Evolutionary conservation across 2,329 filamentous ascomycete genomes (phyloP).

Genomic region (Simplicillium aogashimaense): DNA sequence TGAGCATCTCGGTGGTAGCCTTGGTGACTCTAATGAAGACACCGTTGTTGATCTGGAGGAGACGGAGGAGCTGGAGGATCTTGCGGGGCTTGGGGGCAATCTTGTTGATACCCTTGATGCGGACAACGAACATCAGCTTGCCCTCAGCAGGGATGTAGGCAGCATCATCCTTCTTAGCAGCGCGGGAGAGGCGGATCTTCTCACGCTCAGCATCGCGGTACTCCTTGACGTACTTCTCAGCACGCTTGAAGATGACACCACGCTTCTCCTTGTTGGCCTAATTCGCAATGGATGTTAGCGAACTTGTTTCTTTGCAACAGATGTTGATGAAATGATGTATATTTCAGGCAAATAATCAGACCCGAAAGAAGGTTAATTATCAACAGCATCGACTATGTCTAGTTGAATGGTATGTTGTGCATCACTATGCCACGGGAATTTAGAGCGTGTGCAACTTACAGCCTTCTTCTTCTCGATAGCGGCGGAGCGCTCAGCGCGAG

Average conservation of each 20-base stretch:
- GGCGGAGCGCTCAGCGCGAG: constrained; percentile 76
- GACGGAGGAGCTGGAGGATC: constrained; percentile 98
- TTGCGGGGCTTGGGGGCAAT: constrained; percentile 99
- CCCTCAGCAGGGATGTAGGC: constrained; percentile 92
- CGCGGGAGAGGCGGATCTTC: constrained; percentile 86
- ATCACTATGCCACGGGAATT: constrained; percentile 54
- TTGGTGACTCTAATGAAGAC: constrained; percentile 97
- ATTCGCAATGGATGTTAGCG: constrained; percentile 26
- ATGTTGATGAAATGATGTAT: constrained; percentile 5
- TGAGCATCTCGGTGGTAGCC: constrained; percentile 94
- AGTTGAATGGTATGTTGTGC: constrained; percentile 84
- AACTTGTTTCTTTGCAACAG: constrained; percentile 4
- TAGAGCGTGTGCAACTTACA: constrained; percentile 47
- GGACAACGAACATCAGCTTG: constrained; percentile 95
- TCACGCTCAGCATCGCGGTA: constrained; percentile 98
- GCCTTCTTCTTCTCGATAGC: constrained; percentile 81
- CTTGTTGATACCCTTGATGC: constrained; percentile 99
- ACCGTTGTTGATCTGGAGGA: constrained; percentile 99
- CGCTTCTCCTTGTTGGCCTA: constrained; percentile 99
- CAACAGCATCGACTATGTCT: constrained; percentile 98
- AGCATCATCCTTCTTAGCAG: constrained; percentile 84
- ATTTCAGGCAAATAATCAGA: constrained; percentile 55
- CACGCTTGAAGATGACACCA: constrained; percentile 97
- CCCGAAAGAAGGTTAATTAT: constrained; percentile 99
- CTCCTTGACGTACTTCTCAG: constrained; percentile 99